A percentile compares a stretch with the other conserved stretches of the same genome.
phyloP scores from a whole-genome alignment of 2,329 filamentous ascomycete genomes.

The Elsinoe batatas region DNA sequence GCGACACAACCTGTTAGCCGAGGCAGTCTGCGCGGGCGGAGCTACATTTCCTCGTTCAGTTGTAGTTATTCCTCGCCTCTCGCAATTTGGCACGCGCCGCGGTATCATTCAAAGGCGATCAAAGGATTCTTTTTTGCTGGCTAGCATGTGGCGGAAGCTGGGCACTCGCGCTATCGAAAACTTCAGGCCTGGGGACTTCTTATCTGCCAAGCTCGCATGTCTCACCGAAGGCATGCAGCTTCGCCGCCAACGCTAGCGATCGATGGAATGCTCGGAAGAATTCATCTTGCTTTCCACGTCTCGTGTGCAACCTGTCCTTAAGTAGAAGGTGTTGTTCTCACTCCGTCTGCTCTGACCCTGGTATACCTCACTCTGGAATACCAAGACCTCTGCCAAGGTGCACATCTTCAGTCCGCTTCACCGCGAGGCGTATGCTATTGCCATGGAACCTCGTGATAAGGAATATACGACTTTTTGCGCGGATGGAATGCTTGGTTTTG shows the following conservation, averaged over 20 bases:
- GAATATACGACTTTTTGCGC: background rate
- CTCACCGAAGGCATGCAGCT: background rate
- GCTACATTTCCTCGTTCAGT: too few relatives aligned
- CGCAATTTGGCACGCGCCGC: background rate
- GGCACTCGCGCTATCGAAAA: background rate
- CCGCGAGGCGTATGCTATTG: background rate
- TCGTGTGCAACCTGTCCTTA: background rate
- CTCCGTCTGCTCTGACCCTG: background rate
- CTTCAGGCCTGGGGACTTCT: background rate
- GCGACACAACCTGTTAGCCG: too few relatives aligned
- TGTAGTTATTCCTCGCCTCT: background rate
- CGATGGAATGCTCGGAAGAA: too few relatives aligned
- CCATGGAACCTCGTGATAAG: background rate
- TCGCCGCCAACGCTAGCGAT: too few relatives aligned
- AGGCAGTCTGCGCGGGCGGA: too few relatives aligned
- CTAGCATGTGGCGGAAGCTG: conserved; percentile 1
- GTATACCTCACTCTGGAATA: conserved; percentile 1
- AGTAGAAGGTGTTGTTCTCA: conserved; percentile 2
- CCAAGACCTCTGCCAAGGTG: conserved; percentile 3
- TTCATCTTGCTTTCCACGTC: background rate
- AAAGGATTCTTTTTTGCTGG: background rate
- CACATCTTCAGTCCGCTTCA: background rate
- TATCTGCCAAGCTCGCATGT: background rate
- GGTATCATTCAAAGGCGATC: background rate
- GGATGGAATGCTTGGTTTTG: background rate